phyloP scores from a whole-genome alignment of 129 eudicot species.

The Cynara cardunculus region DNA sequence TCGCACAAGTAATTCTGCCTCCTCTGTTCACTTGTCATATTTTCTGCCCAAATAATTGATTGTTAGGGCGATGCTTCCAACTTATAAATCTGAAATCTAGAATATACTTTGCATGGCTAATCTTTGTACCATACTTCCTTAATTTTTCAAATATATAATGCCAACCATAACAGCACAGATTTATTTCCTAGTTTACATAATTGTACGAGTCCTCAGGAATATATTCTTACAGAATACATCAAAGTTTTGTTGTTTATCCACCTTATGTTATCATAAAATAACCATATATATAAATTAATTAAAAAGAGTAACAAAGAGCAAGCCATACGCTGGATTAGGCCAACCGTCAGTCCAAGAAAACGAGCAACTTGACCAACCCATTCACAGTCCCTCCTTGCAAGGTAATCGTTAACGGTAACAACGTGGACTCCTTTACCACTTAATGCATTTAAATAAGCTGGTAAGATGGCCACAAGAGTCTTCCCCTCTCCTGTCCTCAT shows the following conservation, averaged over 20 bases:
- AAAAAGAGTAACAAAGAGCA: conserved; percentile 12
- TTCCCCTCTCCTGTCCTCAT: conserved; percentile 99
- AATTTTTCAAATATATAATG: neutral
- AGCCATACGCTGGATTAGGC: conserved; percentile 91
- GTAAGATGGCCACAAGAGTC: conserved; percentile 94
- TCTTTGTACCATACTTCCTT: neutral
- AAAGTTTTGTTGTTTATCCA: neutral
- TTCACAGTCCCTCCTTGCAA: conserved; percentile 97
- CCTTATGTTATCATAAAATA: neutral
- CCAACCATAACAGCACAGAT: neutral
- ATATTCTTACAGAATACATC: neutral
- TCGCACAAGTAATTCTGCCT: conserved; percentile 96
- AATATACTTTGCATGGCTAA: neutral
- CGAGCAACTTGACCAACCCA: conserved; percentile 99
- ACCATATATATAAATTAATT: neutral
- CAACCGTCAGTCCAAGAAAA: conserved; percentile 94
- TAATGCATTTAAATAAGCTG: conserved; percentile 93
- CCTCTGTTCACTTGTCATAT: conserved; percentile 97
- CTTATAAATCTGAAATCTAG: conserved; percentile 9
- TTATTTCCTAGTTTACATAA: neutral
- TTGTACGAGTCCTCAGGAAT: neutral
- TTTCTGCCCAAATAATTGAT: conserved; percentile 53
- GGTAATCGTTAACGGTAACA: conserved; percentile 95
- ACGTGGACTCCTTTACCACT: conserved; percentile 91
- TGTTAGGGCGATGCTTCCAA: conserved; percentile 18